phyloP scores from a whole-genome alignment of 2,329 filamentous ascomycete species.

The Diaporthe capsici region DNA sequence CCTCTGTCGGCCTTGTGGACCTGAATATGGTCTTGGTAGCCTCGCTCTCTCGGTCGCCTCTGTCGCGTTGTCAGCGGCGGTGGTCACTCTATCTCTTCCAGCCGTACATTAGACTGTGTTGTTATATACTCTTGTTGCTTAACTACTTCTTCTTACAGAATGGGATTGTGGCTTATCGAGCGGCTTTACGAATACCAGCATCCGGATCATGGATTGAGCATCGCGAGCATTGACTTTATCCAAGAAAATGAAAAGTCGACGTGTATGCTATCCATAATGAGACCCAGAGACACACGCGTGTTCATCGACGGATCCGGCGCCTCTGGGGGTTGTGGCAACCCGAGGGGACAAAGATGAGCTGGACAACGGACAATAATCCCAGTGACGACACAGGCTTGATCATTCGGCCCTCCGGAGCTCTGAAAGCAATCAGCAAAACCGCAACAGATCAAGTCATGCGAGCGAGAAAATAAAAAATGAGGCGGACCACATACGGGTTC shows the following conservation, averaged over 20 bases:
- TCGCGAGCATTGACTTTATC: neutral
- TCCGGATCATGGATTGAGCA: too few species aligned
- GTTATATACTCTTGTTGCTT: neutral
- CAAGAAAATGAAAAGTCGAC: neutral
- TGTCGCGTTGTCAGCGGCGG: neutral
- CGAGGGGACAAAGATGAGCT: neutral
- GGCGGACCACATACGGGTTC: neutral
- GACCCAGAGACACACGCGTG: neutral
- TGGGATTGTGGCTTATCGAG: neutral
- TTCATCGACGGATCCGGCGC: constrained; percentile 20
- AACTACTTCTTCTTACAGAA: neutral
- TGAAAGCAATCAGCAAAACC: neutral
- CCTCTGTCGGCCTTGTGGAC: neutral
- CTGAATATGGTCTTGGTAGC: neutral
- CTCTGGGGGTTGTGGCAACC: neutral
- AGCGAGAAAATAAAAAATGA: neutral
- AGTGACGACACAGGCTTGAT: neutral
- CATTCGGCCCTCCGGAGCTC: neutral
- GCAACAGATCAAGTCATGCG: neutral
- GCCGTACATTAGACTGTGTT: neutral
- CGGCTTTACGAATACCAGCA: too few species aligned
- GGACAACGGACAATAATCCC: neutral
- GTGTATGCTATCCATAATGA: neutral
- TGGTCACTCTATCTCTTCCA: neutral
- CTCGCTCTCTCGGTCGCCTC: neutral